Base-by-base conservation (phyloP, 805 yeast species). In the Scheffersomyces stipitis region DNA sequence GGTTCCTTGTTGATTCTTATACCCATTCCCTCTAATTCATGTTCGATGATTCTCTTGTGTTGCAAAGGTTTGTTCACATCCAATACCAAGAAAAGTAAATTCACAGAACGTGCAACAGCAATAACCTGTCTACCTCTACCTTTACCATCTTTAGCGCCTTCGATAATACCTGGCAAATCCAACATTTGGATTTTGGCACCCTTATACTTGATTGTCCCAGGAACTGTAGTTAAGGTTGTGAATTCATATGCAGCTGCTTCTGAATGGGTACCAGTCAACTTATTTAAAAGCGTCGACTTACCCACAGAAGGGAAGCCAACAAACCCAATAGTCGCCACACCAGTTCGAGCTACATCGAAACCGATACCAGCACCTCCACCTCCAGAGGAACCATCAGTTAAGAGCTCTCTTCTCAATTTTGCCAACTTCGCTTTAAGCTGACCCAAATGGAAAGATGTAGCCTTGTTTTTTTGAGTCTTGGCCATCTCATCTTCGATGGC, bases 211-310 rank as follows among this genome's bases (percentile, higher is more conserved):
- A 93, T 89, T 29, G 88, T 87, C 64, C 99, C 98, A 0, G 98
- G 98, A 39, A 93, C 98, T 0, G 99, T 91, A 18, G 97, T 93
- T 58, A 93, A 76, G 0, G 99, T 93, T 18, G 99, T 93, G 71
- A 93, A 93, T 65, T 93, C 99, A 58, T 91, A 91, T 4, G 88
- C 98, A 8, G 98, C 97, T n/a, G 84, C 96, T 64, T 91, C 99
- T 1, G 96, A 85, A 58, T 88, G 95, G 3, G 96, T 90, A 45
- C 99, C 98, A 0, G 99, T 93, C 33, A 93, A 69, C 61, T 87
- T 85, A 18, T 87, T 80, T 49, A 93, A 75, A 41, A 93, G 66
- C 1, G 99, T 93, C 6, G 87, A 80, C 54, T 86, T 86, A 22
- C 93, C 93, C 3, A 93, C 99, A 1, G 98, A 90, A 1, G 99